phyloP scores from a whole-genome alignment of 1,284 basidiomycete genomes.

The Somion occarium region DNA sequence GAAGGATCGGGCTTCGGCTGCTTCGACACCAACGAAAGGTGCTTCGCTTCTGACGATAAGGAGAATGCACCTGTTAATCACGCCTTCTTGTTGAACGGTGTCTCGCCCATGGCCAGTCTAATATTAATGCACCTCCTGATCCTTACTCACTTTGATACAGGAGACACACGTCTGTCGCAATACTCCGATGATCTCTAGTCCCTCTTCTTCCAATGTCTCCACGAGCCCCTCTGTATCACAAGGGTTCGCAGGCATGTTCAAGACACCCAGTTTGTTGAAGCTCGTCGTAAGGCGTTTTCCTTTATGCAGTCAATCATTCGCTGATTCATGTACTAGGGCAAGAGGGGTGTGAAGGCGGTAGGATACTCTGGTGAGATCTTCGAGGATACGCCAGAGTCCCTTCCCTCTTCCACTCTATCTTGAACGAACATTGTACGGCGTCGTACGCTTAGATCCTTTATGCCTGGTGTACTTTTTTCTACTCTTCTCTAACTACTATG shows the following conservation, averaged over 20 bases:
- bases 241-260: not conserved
- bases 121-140: not conserved
- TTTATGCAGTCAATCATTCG: no score
- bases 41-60: not conserved
- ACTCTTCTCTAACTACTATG: no score
- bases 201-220: not conserved
- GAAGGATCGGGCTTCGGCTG: not conserved
- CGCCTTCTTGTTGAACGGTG: not conserved
- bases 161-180: not conserved
- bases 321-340: no score
- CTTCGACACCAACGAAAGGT: not conserved
- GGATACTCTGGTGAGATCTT: not conserved
- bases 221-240: not conserved
- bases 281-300: no score
- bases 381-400: not conserved
- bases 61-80: not conserved
- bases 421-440: no score
- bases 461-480: no score
- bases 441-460: no score
- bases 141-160: not conserved
- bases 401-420: not conserved
- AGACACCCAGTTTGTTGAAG: not conserved
- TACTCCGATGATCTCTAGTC: not conserved
- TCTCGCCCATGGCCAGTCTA: no score
- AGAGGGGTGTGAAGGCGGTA: no score